Conservation (phyloP, 192 early-diverging fungal species). For the Entomortierella chlamydospora region DNA sequence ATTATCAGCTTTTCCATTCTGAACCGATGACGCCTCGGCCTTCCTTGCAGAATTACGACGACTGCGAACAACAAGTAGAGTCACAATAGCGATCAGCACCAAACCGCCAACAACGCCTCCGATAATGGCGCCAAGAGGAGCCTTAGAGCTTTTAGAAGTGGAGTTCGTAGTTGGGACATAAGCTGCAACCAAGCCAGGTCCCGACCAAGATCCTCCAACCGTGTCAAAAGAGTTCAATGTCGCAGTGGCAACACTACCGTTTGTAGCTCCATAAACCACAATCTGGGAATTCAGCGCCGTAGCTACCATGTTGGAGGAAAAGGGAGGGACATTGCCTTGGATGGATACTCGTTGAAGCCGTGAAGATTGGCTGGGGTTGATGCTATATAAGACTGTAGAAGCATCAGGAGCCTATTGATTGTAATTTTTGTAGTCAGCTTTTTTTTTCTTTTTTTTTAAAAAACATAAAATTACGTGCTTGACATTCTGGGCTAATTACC, state of each 20-base stretch:
- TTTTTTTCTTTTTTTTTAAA: not conserved
- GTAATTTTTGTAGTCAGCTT: not conserved
- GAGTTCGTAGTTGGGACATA: too few species aligned
- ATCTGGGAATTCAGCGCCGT: slow-evolving; percentile 16
- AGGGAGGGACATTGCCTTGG: slow-evolving; percentile 28
- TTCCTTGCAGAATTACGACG: slow-evolving; percentile 21
- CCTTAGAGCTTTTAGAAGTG: not conserved
- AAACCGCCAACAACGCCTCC: slow-evolving; percentile 42
- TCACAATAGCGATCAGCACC: slow-evolving; percentile 29
- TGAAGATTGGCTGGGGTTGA: slow-evolving; percentile 6
- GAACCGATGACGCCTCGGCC: too few species aligned
- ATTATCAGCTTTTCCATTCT: not conserved
- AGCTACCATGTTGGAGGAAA: slow-evolving; percentile 16
- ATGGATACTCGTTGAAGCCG: slow-evolving; percentile 22
- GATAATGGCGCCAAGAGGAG: slow-evolving; percentile 30
- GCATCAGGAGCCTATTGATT: slow-evolving; percentile 25
- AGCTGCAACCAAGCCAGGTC: slow-evolving; percentile 32
- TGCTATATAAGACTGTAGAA: slow-evolving; percentile 18
- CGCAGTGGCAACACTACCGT: not conserved
- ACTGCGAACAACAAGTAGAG: slow-evolving; percentile 33
- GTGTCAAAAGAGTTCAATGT: slow-evolving; percentile 37
- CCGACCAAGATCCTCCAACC: slow-evolving; percentile 17
- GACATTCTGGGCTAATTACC: too few species aligned
- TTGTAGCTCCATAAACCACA: slow-evolving; percentile 21
- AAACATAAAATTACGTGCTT: not conserved